phyloP scores from a whole-genome alignment of 108 stramenopile genomes.

The Discostella stelligeroides region DNA sequence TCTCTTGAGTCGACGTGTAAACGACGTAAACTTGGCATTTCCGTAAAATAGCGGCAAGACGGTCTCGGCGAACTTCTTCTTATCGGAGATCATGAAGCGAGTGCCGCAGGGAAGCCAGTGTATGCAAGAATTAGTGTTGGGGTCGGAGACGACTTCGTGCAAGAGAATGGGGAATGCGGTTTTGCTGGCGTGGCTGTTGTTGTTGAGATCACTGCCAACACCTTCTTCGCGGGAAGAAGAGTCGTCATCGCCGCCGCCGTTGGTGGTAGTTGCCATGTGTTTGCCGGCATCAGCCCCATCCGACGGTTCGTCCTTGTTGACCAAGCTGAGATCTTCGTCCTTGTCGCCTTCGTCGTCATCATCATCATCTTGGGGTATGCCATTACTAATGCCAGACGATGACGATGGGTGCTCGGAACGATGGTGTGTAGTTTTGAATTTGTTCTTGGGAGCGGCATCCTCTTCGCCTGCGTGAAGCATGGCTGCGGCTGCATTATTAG shows the following conservation, averaged over 20 bases:
- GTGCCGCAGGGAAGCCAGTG: conserved; percentile 66
- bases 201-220: neutral
- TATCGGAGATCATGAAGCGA: conserved; percentile 69
- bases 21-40: conserved; percentile 69
- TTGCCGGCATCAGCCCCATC: too few relatives aligned
- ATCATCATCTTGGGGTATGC: too few relatives aligned
- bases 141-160: conserved; percentile 43
- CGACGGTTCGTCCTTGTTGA: too few relatives aligned
- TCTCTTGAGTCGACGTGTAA: conserved; percentile 64
- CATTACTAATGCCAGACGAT: too few relatives aligned
- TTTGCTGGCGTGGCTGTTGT: conserved; percentile 7
- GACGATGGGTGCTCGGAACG: neutral
- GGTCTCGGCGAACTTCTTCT: conserved; percentile 56
- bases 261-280: too few relatives aligned
- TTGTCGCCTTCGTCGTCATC: neutral
- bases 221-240: neutral
- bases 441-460: too few relatives aligned
- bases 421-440: too few relatives aligned
- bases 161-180: conserved; percentile 46
- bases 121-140: conserved; percentile 36
- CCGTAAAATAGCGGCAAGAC: conserved; percentile 64
- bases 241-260: neutral
- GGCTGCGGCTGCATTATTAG: neutral
- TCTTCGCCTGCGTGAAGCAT: neutral
- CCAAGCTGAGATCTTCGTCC: too few relatives aligned